Evolutionary conservation across 805 yeast genomes (phyloP), one percentile per base, ranked within the genome.

Genomic region (Ogataea pilisensis): DNA sequence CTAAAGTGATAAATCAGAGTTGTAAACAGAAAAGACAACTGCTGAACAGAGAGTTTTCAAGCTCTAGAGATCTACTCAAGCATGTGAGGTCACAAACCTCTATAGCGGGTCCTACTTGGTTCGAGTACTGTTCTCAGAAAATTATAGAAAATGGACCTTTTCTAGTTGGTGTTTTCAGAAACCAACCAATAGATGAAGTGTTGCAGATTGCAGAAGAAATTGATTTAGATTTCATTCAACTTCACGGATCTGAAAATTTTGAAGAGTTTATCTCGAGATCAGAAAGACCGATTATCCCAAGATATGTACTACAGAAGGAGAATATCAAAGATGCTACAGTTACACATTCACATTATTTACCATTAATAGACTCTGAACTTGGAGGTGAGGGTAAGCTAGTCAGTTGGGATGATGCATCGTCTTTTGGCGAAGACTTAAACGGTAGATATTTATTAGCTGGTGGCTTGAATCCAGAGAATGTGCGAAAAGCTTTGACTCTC

Each of bases 351-450:
- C 80, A 82, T 39, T 51, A 74, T 9, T 46, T 82, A 4, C 78
- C 89, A 1, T 67, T 93, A 35, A 67, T 91, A 16, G 99, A 93
- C 56, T 82, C 95, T 2, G 96, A 86, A 53, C 72, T 72, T 2
- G 99, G 99, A 9, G 99, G 99, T 1, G 93, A 88, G 50, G 99
- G 99, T 5, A 76, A 76, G 40, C 53, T 67, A n/a, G 73, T 89
- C 14, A 79, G 85, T 57, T 91, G 98, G 98, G 55, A 64, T 2
- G 60, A 66, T 8, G 66, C 80, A 31, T 55, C 65, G 2, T 44
- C 54, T 12, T 68, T 75, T 66, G 57, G 70, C 25, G 19, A 45
- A 18, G 31, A 44, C 0, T 37, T 45, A 4, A 51, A 49, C 28
- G 65, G 65, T 0, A 57, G 68, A 34, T 86, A 73, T 53, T 55